phyloP scores from a whole-genome alignment of 2,329 filamentous ascomycete genomes.

The Arthroderma uncinatum region DNA sequence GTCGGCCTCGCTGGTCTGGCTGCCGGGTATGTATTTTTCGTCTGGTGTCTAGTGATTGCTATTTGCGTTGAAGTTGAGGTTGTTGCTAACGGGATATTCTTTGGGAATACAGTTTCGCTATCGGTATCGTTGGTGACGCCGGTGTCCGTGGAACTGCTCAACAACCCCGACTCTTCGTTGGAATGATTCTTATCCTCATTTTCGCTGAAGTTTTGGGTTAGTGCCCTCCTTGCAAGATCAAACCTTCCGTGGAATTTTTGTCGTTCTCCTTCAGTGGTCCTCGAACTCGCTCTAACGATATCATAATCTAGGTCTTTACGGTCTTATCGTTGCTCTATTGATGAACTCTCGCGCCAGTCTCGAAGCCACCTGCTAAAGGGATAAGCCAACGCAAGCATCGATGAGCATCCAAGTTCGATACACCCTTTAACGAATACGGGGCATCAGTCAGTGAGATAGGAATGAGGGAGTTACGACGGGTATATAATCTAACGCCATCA shows the following conservation, averaged over 20 bases:
- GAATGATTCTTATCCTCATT: conserved; percentile 99
- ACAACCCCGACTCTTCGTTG: conserved; percentile 63
- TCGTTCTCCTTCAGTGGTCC: conserved; percentile 20
- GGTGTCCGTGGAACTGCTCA: conserved; percentile 43
- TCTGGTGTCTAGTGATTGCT: not conserved
- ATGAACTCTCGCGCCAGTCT: conserved; percentile 91
- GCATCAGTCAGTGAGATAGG: not conserved
- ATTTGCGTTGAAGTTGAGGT: not conserved
- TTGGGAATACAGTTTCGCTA: conserved; percentile 51
- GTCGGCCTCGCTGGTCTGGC: conserved; percentile 75
- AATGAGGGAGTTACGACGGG: not conserved
- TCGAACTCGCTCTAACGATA: not conserved
- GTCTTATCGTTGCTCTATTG: conserved; percentile 93
- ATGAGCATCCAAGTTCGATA: not conserved
- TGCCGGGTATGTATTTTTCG: conserved; percentile 43
- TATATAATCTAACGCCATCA: conserved; percentile 2
- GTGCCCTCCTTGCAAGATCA: conserved; percentile 24
- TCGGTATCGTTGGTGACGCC: conserved; percentile 62
- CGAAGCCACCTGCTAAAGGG: conserved; percentile 45
- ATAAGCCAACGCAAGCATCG: not conserved
- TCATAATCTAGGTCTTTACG: conserved; percentile 69
- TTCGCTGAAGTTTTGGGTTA: conserved; percentile 96
- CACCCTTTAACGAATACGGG: not conserved
- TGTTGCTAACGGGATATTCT: not conserved
- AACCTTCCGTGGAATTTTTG: not conserved